These are phyloP conservation scores for Pistacia vera DNA, from an alignment of 345 rosid species.

Conservation along the genomic window DNA sequence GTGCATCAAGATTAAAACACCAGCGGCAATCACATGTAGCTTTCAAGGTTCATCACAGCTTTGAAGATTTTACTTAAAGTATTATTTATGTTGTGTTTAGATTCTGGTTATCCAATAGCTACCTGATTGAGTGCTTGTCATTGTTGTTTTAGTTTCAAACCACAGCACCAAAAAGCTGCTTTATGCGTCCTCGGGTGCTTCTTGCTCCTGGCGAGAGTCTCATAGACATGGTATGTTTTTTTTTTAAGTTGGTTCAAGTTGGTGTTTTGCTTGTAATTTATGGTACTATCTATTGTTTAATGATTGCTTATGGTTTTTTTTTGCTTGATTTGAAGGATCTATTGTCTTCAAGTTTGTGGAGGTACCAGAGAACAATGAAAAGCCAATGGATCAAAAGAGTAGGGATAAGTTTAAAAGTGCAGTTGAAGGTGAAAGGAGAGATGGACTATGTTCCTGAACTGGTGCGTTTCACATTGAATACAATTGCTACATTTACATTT, in stretches of 20 bases:
- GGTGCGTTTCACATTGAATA: slow-evolving; percentile 49
- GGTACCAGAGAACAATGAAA: slow-evolving; percentile 91
- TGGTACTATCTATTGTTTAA: background rate
- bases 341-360: slow-evolving; percentile 94
- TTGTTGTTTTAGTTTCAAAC: slow-evolving; percentile 84
- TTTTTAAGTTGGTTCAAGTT: slow-evolving; percentile 4
- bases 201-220: slow-evolving; percentile 92
- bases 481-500: background rate
- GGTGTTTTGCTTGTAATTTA: background rate
- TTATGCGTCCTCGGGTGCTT: slow-evolving; percentile 98
- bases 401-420: slow-evolving; percentile 90
- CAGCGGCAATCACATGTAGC: slow-evolving; percentile 92
- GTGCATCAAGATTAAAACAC: slow-evolving; percentile 93
- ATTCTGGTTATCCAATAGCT: background rate
- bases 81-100: background rate
- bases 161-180: slow-evolving; percentile 97
- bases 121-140: slow-evolving; percentile 9
- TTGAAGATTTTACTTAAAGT: background rate
- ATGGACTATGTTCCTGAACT: slow-evolving; percentile 95
- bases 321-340: slow-evolving; percentile 15
- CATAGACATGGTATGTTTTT: slow-evolving; percentile 62
- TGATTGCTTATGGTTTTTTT: background rate
- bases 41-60: slow-evolving; percentile 62
- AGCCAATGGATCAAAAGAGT: slow-evolving; percentile 86
- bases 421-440: slow-evolving; percentile 85